Percentiles rank a stretch among this genome's conserved stretches.
These are phyloP conservation scores for Apophysomyces ossiformis DNA, from an alignment of 371 early-diverging fungal species.

Conservation along the genomic window DNA sequence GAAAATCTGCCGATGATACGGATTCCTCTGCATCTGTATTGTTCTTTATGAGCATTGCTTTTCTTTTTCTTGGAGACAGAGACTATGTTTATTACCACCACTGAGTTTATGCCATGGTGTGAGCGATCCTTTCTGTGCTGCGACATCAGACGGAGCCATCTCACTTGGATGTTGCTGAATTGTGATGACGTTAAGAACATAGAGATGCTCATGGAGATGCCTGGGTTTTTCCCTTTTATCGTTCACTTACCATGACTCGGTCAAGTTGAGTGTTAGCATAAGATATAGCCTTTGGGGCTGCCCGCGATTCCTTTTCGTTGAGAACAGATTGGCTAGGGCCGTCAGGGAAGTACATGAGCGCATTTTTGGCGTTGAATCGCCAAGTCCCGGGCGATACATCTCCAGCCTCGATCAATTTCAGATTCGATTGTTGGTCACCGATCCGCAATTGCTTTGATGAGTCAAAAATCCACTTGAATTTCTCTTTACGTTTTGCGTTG, in stretches of 20 bases:
- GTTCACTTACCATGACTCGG: background rate
- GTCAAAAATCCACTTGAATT: conserved; percentile 75
- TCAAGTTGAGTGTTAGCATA: conserved; percentile 59
- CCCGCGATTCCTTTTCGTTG: conserved; percentile 45
- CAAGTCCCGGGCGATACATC: conserved; percentile 46
- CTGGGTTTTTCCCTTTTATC: background rate
- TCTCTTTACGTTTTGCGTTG: conserved; percentile 60
- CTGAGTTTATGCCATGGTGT: conserved; percentile 37
- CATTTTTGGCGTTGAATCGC: conserved; percentile 66
- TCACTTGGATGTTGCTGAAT: background rate
- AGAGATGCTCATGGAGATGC: background rate
- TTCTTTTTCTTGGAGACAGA: background rate
- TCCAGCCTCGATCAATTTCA: conserved; percentile 32
- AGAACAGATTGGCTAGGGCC: conserved; percentile 43
- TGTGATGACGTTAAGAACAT: background rate
- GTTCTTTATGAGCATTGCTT: background rate
- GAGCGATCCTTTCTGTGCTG: conserved; percentile 31
- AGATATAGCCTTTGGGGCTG: conserved; percentile 57
- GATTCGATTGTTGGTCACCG: conserved; percentile 18
- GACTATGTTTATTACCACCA: background rate
- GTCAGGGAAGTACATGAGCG: conserved; percentile 70
- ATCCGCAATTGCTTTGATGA: conserved; percentile 43
- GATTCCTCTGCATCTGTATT: conserved; percentile 15
- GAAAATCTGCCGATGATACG: conserved; percentile 46
- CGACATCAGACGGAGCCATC: conserved; percentile 30